These are phyloP conservation scores for Solanum medicagineum DNA, from an alignment of 257 asterid species.

Conservation along the genomic window DNA sequence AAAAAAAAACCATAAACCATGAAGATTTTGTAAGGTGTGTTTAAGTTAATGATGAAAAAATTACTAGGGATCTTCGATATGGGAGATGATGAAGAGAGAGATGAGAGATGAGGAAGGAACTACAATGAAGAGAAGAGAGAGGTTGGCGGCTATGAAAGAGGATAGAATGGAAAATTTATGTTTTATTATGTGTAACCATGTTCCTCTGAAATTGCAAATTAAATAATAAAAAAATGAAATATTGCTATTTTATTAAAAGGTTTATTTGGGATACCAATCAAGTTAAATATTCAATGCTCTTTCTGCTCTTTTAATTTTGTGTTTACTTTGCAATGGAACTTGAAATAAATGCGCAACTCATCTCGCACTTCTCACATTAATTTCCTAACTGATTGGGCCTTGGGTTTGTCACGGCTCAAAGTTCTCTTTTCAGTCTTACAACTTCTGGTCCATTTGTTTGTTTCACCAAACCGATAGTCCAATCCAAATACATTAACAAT, in stretches of 20 bases:
- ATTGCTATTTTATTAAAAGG: too few species aligned
- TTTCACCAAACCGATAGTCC: neutral
- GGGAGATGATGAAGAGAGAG: neutral
- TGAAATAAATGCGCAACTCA: neutral
- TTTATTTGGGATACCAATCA: neutral
- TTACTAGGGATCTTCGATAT: neutral
- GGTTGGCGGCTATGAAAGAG: neutral
- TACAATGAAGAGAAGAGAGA: neutral
- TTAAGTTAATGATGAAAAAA: too few species aligned
- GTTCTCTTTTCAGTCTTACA: neutral
- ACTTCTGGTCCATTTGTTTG: neutral
- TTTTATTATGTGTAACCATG: neutral
- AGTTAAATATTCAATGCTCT: neutral
- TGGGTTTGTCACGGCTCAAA: neutral
- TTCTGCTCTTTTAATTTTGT: neutral
- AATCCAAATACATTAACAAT: neutral
- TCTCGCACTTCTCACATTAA: neutral
- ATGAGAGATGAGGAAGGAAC: neutral
- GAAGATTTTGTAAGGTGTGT: neutral
- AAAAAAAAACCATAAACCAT: too few species aligned
- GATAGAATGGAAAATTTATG: neutral
- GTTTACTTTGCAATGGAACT: neutral
- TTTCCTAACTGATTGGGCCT: neutral
- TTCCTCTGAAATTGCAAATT: neutral
- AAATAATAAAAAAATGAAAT: neutral